Evolutionary conservation across 116 monocot genomes (phyloP), one percentile per base, ranked within the genome.

Genomic region (Zostera marina): DNA sequence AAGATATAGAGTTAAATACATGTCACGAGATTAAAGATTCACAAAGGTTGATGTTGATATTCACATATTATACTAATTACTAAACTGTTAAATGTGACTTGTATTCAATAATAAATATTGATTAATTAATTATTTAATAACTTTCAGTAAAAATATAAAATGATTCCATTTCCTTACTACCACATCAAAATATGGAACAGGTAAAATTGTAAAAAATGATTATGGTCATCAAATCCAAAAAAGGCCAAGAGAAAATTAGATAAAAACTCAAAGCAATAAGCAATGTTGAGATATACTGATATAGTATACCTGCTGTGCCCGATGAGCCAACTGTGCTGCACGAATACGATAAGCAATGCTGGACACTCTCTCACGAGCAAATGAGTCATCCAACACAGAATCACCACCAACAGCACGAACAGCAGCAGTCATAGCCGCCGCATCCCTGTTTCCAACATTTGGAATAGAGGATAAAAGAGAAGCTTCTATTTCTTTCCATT

Each of bases 351-450:
- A 63, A 59, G 99, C 99, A 65, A 99, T 99, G 64, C 75, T 72
- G 3, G 91, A 76, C 62, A 99, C 87, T 24, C 74, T 75, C 26
- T 99, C 91, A 38, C 99, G 78, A 22, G 99, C 99, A 75, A 99
- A 91, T 46, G 91, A 91, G 53, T 99, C 99, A 59, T 86, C 91
- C 25, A 99, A 70, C 39, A 86, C 81, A 66, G 99, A 91, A 68
- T 99, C 99, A 59, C 99, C 91, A 20, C 99, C 99, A 12, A 91
- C 99, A 61, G 99, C 99, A 43, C 98, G 77, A 7, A 99, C 91
- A 22, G 99, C 99, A 60, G 99, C 86, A 63, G 91, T 91, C 99
- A 99, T 74, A 45, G 99, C 99, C 48, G 81, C 84, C 60, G 99
- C 99, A 9, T 99, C 99, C 49, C 90, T 69, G 52, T 69, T 99